phyloP scores from a whole-genome alignment of 2,329 filamentous ascomycete genomes.

The Knufia fluminis region DNA sequence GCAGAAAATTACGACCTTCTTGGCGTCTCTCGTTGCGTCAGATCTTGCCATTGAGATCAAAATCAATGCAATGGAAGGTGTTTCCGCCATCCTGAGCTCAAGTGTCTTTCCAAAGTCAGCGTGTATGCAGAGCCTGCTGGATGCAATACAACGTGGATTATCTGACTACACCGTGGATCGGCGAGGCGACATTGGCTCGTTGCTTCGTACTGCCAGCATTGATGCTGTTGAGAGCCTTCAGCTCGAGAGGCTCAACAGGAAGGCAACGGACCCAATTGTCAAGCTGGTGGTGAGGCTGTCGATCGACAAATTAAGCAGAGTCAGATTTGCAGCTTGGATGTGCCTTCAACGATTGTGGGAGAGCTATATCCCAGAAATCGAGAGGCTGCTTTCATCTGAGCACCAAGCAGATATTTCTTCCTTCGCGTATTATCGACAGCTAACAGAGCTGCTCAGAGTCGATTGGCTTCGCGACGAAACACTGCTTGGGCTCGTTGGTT shows the following conservation, averaged over 20 bases:
- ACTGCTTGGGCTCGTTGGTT: conserved; percentile 36
- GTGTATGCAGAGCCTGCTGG: conserved; percentile 25
- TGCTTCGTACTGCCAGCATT: conserved; percentile 72
- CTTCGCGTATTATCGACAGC: conserved; percentile 34
- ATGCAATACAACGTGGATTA: conserved; percentile 38
- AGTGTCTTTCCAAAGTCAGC: background rate
- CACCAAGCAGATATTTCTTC: conserved; percentile 39
- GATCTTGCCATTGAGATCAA: conserved; percentile 20
- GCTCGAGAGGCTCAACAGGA: conserved; percentile 5
- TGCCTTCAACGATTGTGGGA: conserved; percentile 35
- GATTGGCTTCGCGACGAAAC: conserved; percentile 31
- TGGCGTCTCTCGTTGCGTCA: conserved; percentile 14
- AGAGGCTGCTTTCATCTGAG: conserved; percentile 24
- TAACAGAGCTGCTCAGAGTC: conserved; percentile 30
- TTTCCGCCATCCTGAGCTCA: background rate
- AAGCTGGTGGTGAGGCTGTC: conserved; percentile 57
- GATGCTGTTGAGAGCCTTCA: conserved; percentile 46
- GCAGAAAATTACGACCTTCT: conserved; percentile 10
- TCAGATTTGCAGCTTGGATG: conserved; percentile 50
- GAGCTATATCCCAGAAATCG: conserved; percentile 31
- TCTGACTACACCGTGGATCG: conserved; percentile 89
- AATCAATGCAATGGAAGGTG: conserved; percentile 19
- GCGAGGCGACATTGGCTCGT: conserved; percentile 79
- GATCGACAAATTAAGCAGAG: conserved; percentile 81
- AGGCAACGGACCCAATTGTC: conserved; percentile 12